These are phyloP conservation scores for Diplocarpon rosae DNA, from an alignment of 2,329 filamentous ascomycete species.

Conservation along the genomic window DNA sequence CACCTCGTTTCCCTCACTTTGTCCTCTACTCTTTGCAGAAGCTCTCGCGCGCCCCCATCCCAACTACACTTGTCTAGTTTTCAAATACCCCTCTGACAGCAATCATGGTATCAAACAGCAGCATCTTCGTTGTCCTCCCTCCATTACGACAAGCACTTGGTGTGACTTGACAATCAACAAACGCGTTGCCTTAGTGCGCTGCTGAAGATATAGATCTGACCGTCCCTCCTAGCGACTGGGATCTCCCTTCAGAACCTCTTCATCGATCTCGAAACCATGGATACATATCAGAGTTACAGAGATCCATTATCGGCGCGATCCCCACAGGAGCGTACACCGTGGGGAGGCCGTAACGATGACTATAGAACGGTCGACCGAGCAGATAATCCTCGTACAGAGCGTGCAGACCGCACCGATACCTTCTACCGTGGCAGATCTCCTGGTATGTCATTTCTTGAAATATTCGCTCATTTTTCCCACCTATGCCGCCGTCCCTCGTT, in stretches of 20 bases:
- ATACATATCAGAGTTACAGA: constrained; percentile 24
- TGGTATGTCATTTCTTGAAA: constrained; percentile 40
- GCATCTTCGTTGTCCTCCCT: constrained; percentile 19
- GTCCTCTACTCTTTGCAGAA: constrained; percentile 2
- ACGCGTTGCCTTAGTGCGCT: constrained; percentile 9
- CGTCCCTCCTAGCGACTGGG: constrained; percentile 7
- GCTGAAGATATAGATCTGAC: constrained; percentile 11
- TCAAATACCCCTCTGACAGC: constrained; percentile 28
- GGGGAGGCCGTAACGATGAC: constrained; percentile 26
- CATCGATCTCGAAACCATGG: constrained; percentile 17
- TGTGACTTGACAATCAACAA: constrained; percentile 26
- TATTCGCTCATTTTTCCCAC: constrained; percentile 1
- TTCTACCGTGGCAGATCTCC: constrained; percentile 60
- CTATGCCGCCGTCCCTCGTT: background rate
- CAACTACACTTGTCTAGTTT: constrained; percentile 15
- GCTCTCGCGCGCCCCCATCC: constrained; percentile 3
- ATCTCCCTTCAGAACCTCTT: background rate
- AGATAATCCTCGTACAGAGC: constrained; percentile 32
- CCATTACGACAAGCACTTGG: constrained; percentile 21
- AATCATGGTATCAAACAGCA: constrained; percentile 30
- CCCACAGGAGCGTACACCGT: constrained; percentile 26
- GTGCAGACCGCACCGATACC: constrained; percentile 33
- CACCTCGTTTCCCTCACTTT: constrained; percentile 14
- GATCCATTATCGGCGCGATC: constrained; percentile 25
- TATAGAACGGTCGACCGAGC: constrained; percentile 22